Evolutionary conservation across 179 eudicot species (phyloP).

Genomic region (Nepenthes alata): DNA sequence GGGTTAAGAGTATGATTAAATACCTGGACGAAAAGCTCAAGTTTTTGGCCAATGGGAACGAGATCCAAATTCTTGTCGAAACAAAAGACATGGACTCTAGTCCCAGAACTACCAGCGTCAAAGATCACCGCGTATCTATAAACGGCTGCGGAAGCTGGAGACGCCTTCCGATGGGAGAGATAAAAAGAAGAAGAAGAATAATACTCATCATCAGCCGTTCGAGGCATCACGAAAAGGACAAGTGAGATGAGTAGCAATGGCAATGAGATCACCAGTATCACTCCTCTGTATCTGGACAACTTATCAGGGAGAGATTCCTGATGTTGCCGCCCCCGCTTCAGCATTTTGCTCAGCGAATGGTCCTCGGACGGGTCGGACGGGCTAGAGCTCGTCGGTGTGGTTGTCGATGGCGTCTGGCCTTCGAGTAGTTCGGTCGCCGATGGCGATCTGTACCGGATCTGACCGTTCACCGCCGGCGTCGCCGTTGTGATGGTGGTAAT

Average conservation of each 20-base stretch:
- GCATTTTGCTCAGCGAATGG: constrained; percentile 28
- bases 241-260: constrained; percentile 46
- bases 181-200: neutral
- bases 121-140: constrained; percentile 64
- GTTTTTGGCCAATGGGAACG: constrained; percentile 68
- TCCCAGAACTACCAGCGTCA: constrained; percentile 91
- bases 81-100: constrained; percentile 83
- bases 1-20: neutral
- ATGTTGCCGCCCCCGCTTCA: constrained; percentile 37
- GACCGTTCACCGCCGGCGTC: constrained; percentile 45
- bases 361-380: constrained; percentile 15
- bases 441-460: constrained; percentile 81
- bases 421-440: constrained; percentile 71
- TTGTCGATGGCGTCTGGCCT: constrained; percentile 12
- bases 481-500: constrained; percentile 7
- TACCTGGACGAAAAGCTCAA: constrained; percentile 83
- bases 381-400: neutral
- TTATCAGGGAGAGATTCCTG: constrained; percentile 41
- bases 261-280: constrained; percentile 45
- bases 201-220: constrained; percentile 16
- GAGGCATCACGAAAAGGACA: constrained; percentile 52
- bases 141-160: neutral
- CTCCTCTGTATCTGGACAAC: constrained; percentile 41
- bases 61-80: constrained; percentile 65
- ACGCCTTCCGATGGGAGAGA: constrained; percentile 15